Conservation (phyloP, 129 eudicot species). For the Chrysanthemum makinoi region DNA sequence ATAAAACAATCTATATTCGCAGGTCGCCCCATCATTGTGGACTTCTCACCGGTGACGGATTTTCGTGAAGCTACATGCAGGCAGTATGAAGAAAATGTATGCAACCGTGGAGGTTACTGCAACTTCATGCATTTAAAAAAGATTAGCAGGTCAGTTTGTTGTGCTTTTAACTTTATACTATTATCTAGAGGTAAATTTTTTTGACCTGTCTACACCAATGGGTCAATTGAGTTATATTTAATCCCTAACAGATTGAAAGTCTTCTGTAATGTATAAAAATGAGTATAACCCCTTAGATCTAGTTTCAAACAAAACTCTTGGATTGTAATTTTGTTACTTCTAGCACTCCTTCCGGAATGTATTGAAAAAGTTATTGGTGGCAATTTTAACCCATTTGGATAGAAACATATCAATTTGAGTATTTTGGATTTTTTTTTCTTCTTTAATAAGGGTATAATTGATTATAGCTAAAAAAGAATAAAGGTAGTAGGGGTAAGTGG, state of each 20-base stretch:
- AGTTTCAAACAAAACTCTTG: not conserved
- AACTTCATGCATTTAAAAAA: slow-evolving; percentile 94
- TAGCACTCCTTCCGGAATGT: too few relatives aligned
- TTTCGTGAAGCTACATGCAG: slow-evolving; percentile 95
- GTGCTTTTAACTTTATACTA: not conserved
- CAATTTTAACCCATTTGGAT: too few relatives aligned
- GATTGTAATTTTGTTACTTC: not conserved
- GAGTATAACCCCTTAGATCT: not conserved
- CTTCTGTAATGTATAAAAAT: not conserved
- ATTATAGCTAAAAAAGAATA: too few relatives aligned
- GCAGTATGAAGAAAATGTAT: slow-evolving; percentile 88
- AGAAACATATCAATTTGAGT: too few relatives aligned
- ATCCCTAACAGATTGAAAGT: too few relatives aligned
- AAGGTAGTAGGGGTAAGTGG: too few relatives aligned
- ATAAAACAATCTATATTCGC: slow-evolving; percentile 9
- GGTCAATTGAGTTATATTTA: not conserved
- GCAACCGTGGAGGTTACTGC: slow-evolving; percentile 97
- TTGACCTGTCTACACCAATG: too few relatives aligned
- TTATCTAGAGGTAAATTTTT: not conserved
- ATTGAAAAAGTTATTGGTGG: too few relatives aligned
- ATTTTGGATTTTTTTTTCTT: too few relatives aligned
- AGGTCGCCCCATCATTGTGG: slow-evolving; percentile 97
- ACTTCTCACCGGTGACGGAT: slow-evolving; percentile 95
- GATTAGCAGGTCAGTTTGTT: slow-evolving; percentile 58
- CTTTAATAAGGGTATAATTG: too few relatives aligned